A percentile compares a stretch with the other conserved stretches of the same genome.
Evolutionary conservation across 306 rosid genomes (phyloP).

Genomic region (Myrica gale): DNA sequence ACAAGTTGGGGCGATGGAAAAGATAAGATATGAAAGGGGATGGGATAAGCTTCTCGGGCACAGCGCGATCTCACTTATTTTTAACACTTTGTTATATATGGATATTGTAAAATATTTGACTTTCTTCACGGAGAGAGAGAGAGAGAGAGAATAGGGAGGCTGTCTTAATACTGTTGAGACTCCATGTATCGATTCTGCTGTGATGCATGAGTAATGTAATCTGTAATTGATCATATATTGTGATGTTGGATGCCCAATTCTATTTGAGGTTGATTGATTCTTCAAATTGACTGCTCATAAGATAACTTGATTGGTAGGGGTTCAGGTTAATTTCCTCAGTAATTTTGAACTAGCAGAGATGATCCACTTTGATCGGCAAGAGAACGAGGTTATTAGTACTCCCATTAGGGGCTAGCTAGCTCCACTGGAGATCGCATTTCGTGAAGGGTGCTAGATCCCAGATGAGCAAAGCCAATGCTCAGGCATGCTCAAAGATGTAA

Average conservation of each 20-base stretch:
- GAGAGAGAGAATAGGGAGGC: not conserved
- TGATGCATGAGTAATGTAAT: not conserved
- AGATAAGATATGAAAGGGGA: conserved; percentile 66
- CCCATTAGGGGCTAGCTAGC: not conserved
- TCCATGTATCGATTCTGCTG: conserved; percentile 19
- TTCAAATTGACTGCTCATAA: too few relatives aligned
- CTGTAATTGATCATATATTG: too few relatives aligned
- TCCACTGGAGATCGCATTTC: conserved; percentile 11
- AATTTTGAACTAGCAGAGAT: not conserved
- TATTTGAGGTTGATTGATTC: too few relatives aligned
- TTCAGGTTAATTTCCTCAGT: not conserved
- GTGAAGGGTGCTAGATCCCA: not conserved
- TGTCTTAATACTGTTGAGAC: conserved; percentile 19
- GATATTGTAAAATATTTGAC: conserved; percentile 36
- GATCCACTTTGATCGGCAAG: not conserved
- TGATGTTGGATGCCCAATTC: too few relatives aligned
- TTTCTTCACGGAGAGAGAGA: conserved; percentile 17
- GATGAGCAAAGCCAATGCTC: too few relatives aligned
- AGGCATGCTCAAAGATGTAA: too few relatives aligned
- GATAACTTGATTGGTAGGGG: too few relatives aligned
- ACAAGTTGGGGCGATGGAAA: conserved; percentile 43
- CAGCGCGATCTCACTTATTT: conserved; percentile 59
- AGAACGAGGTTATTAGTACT: too few relatives aligned
- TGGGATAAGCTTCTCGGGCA: conserved; percentile 73
- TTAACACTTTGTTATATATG: conserved; percentile 24